phyloP scores from a whole-genome alignment of 352 stramenopile species.

The Pythium myriotylum region DNA sequence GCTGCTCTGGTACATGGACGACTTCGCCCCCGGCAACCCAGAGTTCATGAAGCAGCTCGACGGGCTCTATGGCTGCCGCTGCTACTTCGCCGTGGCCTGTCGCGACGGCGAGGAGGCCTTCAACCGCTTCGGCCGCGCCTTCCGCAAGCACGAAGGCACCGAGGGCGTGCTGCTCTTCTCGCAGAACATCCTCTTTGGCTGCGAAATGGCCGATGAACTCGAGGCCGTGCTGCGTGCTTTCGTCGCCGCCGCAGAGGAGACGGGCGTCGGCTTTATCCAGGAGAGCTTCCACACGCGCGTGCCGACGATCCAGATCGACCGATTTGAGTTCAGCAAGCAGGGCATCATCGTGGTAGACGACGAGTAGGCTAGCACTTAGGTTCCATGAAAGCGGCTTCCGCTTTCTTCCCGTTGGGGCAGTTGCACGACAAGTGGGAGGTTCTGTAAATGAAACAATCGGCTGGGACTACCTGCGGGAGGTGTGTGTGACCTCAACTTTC shows the following conservation, averaged over 20 bases:
- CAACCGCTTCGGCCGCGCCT: slow-evolving; percentile 16
- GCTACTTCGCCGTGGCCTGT: slow-evolving; percentile 17
- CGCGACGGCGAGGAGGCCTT: slow-evolving; percentile 10
- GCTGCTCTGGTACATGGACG: slow-evolving; percentile 22
- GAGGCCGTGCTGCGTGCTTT: slow-evolving; percentile 12
- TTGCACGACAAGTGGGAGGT: too few species aligned
- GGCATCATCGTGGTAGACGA: slow-evolving; percentile 14
- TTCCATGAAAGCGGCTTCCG: too few species aligned
- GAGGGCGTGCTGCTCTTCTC: slow-evolving; percentile 20
- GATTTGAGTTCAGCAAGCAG: slow-evolving; percentile 22
- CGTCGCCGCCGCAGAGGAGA: slow-evolving; percentile 13
- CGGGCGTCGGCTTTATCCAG: slow-evolving; percentile 13
- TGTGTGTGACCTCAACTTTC: too few species aligned
- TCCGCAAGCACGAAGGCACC: slow-evolving; percentile 17
- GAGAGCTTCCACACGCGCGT: slow-evolving; percentile 19
- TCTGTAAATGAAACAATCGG: too few species aligned
- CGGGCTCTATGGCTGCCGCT: slow-evolving; percentile 12
- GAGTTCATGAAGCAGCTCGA: slow-evolving; percentile 16
- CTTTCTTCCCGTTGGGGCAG: too few species aligned
- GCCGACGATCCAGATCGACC: slow-evolving; percentile 23
- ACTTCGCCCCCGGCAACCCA: slow-evolving; percentile 6
- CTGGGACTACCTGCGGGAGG: too few species aligned
- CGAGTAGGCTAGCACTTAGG: background rate
- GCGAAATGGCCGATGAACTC: slow-evolving; percentile 10
- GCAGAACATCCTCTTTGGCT: slow-evolving; percentile 14